phyloP scores from a whole-genome alignment of 208 protist species.

The Herpetomonas muscarum region DNA sequence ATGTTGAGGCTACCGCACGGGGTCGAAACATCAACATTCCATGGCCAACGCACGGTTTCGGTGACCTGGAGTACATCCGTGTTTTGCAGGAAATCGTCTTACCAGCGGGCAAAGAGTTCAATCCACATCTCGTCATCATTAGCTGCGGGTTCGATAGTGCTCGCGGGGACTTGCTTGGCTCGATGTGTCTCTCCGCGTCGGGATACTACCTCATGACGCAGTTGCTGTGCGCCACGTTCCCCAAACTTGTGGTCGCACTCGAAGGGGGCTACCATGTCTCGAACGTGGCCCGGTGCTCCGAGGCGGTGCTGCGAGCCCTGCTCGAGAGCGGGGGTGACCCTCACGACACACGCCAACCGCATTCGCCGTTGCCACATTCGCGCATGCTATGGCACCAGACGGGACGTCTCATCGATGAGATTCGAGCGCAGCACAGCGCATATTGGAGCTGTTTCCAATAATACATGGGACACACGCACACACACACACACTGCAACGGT shows the following conservation, averaged over 20 bases:
- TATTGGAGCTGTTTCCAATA: slow-evolving; percentile 28
- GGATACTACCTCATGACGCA: slow-evolving; percentile 83
- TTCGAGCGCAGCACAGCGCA: slow-evolving; percentile 22
- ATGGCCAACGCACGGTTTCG: slow-evolving; percentile 77
- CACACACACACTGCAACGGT: no score
- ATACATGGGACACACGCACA: no score
- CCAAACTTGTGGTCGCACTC: slow-evolving; percentile 70
- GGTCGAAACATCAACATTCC: slow-evolving; percentile 95
- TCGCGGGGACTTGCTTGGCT: slow-evolving; percentile 91
- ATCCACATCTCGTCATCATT: slow-evolving; percentile 91
- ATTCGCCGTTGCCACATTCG: slow-evolving; percentile 24
- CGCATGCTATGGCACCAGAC: slow-evolving; percentile 62
- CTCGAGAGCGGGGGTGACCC: slow-evolving; percentile 37
- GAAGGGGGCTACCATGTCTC: slow-evolving; percentile 90
- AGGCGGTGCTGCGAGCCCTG: slow-evolving; percentile 77
- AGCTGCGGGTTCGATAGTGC: slow-evolving; percentile 95
- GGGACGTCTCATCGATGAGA: slow-evolving; percentile 26
- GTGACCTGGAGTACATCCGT: slow-evolving; percentile 93
- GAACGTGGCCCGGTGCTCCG: slow-evolving; percentile 75
- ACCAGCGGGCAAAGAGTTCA: slow-evolving; percentile 86
- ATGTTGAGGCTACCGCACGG: slow-evolving; percentile 35
- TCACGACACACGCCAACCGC: no score
- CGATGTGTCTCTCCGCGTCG: slow-evolving; percentile 69
- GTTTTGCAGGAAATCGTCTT: slow-evolving; percentile 93
- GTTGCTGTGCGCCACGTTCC: slow-evolving; percentile 34